A percentile compares a stretch with the other conserved stretches of the same genome.
Conservation (phyloP, 192 early-diverging fungal species). For the Umbelopsis vinacea region DNA sequence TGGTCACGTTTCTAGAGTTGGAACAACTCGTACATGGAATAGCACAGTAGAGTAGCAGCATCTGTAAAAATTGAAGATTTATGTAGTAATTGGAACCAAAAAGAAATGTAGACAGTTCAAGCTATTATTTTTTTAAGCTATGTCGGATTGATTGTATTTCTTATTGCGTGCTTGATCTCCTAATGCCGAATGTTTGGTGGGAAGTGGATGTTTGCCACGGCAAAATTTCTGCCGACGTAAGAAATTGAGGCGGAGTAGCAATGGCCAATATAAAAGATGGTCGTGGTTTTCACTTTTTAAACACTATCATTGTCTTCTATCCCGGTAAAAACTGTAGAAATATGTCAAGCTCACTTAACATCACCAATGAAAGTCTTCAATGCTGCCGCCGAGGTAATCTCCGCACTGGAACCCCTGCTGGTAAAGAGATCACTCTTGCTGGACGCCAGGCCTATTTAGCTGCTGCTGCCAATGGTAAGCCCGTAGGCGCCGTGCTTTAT, state of each 20-base stretch:
- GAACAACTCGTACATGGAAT: constrained; percentile 8
- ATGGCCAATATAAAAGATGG: not conserved
- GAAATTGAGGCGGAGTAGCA: not conserved
- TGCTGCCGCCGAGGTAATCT: constrained; percentile 7
- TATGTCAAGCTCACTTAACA: constrained; percentile 1
- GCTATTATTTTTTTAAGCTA: no score
- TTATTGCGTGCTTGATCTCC: no score
- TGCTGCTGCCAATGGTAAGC: not conserved
- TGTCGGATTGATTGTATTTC: no score
- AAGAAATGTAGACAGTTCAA: no score
- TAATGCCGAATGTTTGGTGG: not conserved
- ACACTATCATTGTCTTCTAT: not conserved
- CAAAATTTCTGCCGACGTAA: constrained; percentile 1
- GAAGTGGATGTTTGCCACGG: not conserved
- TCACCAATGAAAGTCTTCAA: not conserved
- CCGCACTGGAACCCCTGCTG: not conserved
- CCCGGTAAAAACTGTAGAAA: not conserved
- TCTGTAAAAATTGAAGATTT: not conserved
- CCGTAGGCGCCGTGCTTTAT: not conserved
- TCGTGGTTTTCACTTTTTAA: not conserved
- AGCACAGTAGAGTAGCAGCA: not conserved
- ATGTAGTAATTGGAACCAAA: not conserved
- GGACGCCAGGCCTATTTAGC: constrained; percentile 7
- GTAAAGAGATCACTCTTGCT: constrained; percentile 9
- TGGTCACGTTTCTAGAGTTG: constrained; percentile 11